Conservation (phyloP, 2,329 filamentous ascomycete genomes). For the Dactylellina parvicollis region DNA sequence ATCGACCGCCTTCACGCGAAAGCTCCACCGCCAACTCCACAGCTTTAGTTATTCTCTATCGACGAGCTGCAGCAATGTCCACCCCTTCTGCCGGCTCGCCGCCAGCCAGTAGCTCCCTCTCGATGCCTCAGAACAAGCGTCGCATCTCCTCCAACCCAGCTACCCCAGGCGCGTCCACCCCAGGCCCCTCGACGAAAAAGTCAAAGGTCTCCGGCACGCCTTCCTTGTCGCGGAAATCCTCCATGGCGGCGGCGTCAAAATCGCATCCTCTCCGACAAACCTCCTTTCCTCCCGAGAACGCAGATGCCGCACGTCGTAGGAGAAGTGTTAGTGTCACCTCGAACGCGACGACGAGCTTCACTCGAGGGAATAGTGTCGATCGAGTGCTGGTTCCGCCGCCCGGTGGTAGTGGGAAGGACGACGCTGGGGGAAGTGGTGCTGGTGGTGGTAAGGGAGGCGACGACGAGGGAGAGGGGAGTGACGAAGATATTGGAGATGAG, state of each 20-base stretch:
- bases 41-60: neutral
- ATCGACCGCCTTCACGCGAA: no score
- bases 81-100: constrained; percentile 47
- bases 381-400: constrained; percentile 56
- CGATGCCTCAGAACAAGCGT: constrained; percentile 51
- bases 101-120: constrained; percentile 36
- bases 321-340: constrained; percentile 72
- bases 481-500: constrained; percentile 65
- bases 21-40: neutral
- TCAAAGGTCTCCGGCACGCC: constrained; percentile 47
- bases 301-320: constrained; percentile 66
- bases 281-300: constrained; percentile 77
- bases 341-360: constrained; percentile 68
- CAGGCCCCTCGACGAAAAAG: constrained; percentile 47
- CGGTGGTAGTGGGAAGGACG: constrained; percentile 33
- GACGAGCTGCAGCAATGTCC: constrained; percentile 24
- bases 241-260: constrained; percentile 68
- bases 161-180: constrained; percentile 42
- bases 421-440: constrained; percentile 60
- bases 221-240: constrained; percentile 70
- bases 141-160: constrained; percentile 50
- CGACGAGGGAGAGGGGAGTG: constrained; percentile 70
- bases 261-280: constrained; percentile 79
- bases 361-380: constrained; percentile 63
- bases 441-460: constrained; percentile 65